These are phyloP conservation scores for Arachnomyces sp. DNA, from an alignment of 2,329 filamentous ascomycete species.

Conservation along the genomic window DNA sequence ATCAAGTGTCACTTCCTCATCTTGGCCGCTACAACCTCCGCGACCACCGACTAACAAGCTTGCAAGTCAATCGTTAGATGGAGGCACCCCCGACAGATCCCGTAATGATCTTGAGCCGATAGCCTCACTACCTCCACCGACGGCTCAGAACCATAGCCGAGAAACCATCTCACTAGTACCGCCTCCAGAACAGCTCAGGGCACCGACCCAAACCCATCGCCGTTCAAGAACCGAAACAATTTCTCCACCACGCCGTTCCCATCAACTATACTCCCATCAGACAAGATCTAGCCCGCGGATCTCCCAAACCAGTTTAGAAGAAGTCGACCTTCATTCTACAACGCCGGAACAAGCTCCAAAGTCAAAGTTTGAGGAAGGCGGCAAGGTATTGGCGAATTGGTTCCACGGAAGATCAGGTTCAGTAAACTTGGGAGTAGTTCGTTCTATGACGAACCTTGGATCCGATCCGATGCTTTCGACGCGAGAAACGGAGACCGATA, in stretches of 20 bases:
- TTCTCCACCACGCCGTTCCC: background rate
- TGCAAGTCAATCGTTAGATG: no score
- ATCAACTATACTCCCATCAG: background rate
- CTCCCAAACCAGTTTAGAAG: conserved; percentile 4
- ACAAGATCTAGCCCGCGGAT: background rate
- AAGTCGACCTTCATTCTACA: conserved; percentile 6
- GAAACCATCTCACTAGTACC: no score
- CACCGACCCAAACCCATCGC: conserved; percentile 1
- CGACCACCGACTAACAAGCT: no score
- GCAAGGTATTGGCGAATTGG: conserved; percentile 7
- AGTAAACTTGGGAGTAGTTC: conserved; percentile 7
- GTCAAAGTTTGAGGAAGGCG: conserved; percentile 5
- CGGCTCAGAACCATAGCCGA: no score
- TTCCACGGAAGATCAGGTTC: conserved; percentile 13
- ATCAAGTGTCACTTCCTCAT: no score
- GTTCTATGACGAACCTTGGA: background rate
- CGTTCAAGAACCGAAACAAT: conserved; percentile 6
- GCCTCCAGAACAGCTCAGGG: background rate
- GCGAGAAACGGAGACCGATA: conserved; percentile 10
- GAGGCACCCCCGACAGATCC: no score
- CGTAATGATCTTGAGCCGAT: no score
- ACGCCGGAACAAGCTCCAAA: conserved; percentile 3
- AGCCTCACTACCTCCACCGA: no score
- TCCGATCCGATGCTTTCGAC: background rate
- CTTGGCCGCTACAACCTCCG: no score